These are phyloP conservation scores for Larix kaempferi DNA, from an alignment of 75 land plant species.

Conservation along the genomic window DNA sequence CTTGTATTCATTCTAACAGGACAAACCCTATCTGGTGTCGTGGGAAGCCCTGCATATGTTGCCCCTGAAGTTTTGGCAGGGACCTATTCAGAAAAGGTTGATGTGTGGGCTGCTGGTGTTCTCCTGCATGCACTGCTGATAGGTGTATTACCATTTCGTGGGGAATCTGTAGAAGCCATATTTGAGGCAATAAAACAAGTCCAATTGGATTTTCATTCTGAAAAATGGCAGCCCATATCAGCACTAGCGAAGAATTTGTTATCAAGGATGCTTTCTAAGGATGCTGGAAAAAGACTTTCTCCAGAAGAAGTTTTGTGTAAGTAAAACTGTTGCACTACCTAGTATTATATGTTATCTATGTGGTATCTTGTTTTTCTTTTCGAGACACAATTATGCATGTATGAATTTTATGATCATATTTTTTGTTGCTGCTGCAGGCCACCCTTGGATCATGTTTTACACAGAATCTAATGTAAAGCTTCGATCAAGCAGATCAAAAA, in stretches of 20 bases:
- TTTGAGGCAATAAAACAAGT: conserved; percentile 68
- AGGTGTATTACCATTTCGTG: conserved; percentile 62
- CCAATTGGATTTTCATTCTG: conserved; percentile 50
- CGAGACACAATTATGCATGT: background rate
- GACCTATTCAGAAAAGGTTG: conserved; percentile 66
- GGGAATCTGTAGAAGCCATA: conserved; percentile 49
- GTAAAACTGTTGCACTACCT: conserved; percentile 3
- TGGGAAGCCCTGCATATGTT: conserved; percentile 80
- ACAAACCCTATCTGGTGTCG: conserved; percentile 64
- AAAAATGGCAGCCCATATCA: conserved; percentile 50
- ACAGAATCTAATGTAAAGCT: conserved; percentile 33
- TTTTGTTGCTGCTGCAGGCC: conserved; percentile 29
- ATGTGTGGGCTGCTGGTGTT: conserved; percentile 82
- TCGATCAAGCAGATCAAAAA: conserved; percentile 21
- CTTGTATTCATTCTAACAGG: conserved; percentile 33
- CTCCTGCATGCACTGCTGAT: conserved; percentile 62
- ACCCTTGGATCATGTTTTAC: conserved; percentile 72
- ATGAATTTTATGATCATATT: background rate
- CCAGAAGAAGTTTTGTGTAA: conserved; percentile 61
- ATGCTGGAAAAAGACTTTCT: conserved; percentile 47
- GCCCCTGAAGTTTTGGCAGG: conserved; percentile 77
- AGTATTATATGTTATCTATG: background rate
- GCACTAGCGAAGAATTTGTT: conserved; percentile 55
- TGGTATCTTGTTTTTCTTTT: background rate
- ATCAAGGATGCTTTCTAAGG: conserved; percentile 53